Evolutionary conservation across 768 basidiomycete genomes (phyloP).

Genomic region (Leccinum sublutescens): DNA sequence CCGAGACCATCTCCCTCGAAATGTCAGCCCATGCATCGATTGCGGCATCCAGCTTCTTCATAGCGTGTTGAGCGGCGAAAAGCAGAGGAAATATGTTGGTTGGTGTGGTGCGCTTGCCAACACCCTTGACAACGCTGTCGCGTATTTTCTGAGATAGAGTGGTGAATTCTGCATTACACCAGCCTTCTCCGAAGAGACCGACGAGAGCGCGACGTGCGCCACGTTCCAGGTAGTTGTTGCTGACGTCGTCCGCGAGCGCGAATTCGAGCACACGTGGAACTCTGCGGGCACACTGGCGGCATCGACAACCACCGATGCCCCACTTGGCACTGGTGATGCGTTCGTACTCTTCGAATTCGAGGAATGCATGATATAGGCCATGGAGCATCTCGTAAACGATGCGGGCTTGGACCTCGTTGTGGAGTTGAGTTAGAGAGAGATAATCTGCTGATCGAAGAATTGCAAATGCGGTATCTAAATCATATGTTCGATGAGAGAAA

Average conservation of each 20-base stretch:
- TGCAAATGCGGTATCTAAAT: conserved; percentile 87
- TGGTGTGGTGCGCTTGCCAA: conserved; percentile 67
- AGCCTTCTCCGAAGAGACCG: conserved; percentile 83
- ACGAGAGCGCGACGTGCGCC: conserved; percentile 76
- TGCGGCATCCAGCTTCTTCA: conserved; percentile 49
- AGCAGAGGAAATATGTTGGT: conserved; percentile 67
- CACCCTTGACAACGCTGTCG: conserved; percentile 67
- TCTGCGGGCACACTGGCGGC: conserved; percentile 78
- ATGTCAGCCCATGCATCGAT: conserved; percentile 51
- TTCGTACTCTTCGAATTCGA: conserved; percentile 79
- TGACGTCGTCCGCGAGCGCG: conserved; percentile 70
- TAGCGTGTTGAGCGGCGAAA: conserved; percentile 61
- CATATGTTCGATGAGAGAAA: conserved; percentile 91
- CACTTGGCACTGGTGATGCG: conserved; percentile 69
- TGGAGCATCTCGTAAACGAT: conserved; percentile 89
- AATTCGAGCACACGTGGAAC: conserved; percentile 85
- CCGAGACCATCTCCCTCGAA: conserved; percentile 59
- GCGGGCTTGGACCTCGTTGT: conserved; percentile 77
- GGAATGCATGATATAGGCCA: conserved; percentile 82
- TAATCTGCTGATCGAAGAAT: conserved; percentile 84
- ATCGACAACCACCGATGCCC: conserved; percentile 83
- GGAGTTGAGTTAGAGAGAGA: conserved; percentile 69
- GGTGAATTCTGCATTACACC: conserved; percentile 84
- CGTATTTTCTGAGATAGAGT: conserved; percentile 61
- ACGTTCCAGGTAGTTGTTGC: conserved; percentile 65